Evolutionary conservation across 2,329 filamentous ascomycete species (phyloP).

Genomic region (Pyrenochaeta sp.): DNA sequence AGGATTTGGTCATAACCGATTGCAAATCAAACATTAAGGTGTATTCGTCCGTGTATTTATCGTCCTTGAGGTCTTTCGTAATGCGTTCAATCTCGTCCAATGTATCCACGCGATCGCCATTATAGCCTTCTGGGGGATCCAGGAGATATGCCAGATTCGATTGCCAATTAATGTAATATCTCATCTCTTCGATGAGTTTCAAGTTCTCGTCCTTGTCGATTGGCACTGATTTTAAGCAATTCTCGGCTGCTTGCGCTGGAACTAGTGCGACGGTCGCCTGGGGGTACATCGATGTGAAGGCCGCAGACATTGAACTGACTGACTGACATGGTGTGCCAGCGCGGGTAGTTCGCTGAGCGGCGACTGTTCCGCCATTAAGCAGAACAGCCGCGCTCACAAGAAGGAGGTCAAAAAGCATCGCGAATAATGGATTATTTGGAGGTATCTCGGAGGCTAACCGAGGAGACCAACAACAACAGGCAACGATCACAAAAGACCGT

Average conservation of each 20-base stretch:
- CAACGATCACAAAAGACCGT: background rate
- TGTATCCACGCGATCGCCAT: constrained; percentile 39
- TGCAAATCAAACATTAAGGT: constrained; percentile 41
- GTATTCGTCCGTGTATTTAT: constrained; percentile 42
- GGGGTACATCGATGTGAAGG: constrained; percentile 18
- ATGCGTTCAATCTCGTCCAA: constrained; percentile 34
- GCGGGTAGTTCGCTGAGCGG: constrained; percentile 3
- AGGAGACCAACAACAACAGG: background rate
- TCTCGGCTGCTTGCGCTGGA: constrained; percentile 19
- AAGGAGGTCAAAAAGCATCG: constrained; percentile 21
- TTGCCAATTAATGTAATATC: constrained; percentile 35
- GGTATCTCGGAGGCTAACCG: background rate
- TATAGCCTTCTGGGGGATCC: constrained; percentile 35
- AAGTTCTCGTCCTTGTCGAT: constrained; percentile 26
- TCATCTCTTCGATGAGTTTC: constrained; percentile 27
- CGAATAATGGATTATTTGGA: too few species aligned
- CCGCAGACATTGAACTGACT: constrained; percentile 23
- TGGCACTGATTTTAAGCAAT: constrained; percentile 38
- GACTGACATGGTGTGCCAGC: constrained; percentile 18
- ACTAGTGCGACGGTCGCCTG: constrained; percentile 17
- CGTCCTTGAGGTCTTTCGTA: constrained; percentile 22
- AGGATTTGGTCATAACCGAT: constrained; percentile 26
- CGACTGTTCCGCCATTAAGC: constrained; percentile 20
- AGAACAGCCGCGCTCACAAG: constrained; percentile 21
- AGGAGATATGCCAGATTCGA: constrained; percentile 42